Base-by-base conservation (phyloP, 495 filamentous ascomycete species). In the Tuber melanosporum region DNA sequence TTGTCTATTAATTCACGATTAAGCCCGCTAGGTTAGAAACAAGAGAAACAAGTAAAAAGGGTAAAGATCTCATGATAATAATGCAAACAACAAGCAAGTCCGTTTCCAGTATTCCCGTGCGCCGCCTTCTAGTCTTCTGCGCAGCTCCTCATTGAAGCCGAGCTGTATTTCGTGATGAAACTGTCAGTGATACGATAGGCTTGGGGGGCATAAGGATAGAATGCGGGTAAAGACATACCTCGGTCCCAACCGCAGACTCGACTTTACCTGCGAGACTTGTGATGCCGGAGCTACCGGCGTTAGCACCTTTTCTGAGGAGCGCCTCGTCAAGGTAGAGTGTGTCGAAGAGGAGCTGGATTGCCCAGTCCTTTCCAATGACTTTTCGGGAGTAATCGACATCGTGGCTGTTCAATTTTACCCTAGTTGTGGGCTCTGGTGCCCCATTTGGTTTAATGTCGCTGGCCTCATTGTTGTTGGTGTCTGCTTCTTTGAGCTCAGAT, bases 261-360 rank as follows among this genome's bases (percentile, higher is more conserved):
- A 79, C 76, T 71, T 81, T 75, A 14, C 74, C 76, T 43, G 78
- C 76, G 47, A 84, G 62, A 79, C 75, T 81, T 19, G 76, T 75
- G 44, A 83, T 73, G 32, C 80, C 81, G 4, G 77, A 78, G 62
- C 39, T 75, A 5, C 79, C 43, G 32, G 74, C 71, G 39, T 78
- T 82, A 22, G 82, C 71, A 41, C 79, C 73, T 49, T 78, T 79
- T 15, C 81, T 49, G 57, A 81, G 82, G 6, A 88, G 82, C 41
- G 87, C 89, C 75, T 85, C 80, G 20, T 87, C 84, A 20, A 98
- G 86, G 76, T 94, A 92, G 45, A 89, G 77, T 12, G 91, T 84
- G 82, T 99, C 95, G 79, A 96, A 95, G 36, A 94, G 86, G 71
- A 91, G 87, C 80, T 98, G 95, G 9, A 91, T 87, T 15, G 89